These are phyloP conservation scores for Lolium multiflorum DNA, from an alignment of 176 grass and related monocot species.

Conservation along the genomic window DNA sequence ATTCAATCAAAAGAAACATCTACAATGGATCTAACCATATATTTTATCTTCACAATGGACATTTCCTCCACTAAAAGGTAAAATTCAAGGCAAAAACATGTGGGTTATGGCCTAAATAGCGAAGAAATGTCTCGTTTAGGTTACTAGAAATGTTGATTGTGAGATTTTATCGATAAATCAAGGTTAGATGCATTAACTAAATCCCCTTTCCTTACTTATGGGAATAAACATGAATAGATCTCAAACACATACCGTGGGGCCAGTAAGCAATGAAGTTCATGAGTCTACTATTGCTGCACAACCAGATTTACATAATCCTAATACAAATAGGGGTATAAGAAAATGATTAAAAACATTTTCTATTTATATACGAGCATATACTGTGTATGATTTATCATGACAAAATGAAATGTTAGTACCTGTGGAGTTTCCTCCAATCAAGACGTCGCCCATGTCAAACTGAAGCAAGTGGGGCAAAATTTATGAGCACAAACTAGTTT, in stretches of 20 bases:
- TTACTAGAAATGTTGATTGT: constrained; percentile 7
- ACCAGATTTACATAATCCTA: constrained; percentile 70
- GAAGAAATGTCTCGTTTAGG: not conserved
- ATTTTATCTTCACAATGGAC: not conserved
- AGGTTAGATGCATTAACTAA: not conserved
- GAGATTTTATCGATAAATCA: constrained; percentile 17
- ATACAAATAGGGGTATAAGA: constrained; percentile 31
- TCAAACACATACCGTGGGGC: constrained; percentile 68
- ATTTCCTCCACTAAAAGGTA: constrained; percentile 4
- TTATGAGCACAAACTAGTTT: constrained; percentile 15
- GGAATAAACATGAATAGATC: constrained; percentile 7
- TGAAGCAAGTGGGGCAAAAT: constrained; percentile 43
- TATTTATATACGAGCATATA: constrained; percentile 1
- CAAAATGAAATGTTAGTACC: constrained; percentile 40
- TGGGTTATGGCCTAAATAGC: not conserved
- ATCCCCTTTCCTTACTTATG: not conserved
- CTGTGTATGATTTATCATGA: not conserved
- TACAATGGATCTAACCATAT: not conserved
- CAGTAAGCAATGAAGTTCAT: constrained; percentile 82
- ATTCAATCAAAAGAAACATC: not conserved
- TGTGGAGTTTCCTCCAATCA: constrained; percentile 66
- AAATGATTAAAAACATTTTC: constrained; percentile 30
- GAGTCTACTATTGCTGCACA: constrained; percentile 90
- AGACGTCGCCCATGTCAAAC: constrained; percentile 83
- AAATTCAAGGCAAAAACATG: not conserved